Evolutionary conservation across 345 rosid species (phyloP).

Genomic region (Arabis alpina): DNA sequence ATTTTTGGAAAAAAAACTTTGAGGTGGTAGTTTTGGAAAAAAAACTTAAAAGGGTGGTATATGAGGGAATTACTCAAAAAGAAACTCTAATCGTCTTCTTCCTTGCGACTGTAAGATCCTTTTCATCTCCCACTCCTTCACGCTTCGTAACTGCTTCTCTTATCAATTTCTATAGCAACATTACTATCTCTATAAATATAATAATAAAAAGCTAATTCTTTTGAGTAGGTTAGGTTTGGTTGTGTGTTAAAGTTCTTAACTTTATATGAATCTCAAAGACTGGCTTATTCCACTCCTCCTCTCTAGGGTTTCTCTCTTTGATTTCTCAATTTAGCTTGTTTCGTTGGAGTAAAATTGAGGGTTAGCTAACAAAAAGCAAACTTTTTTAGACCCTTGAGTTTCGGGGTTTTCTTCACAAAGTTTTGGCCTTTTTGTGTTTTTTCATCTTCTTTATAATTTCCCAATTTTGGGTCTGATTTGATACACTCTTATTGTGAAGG

Average conservation of each 20-base stretch:
- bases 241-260: conserved; percentile 31
- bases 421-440: background rate
- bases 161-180: conserved; percentile 21
- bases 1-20: too few relatives aligned
- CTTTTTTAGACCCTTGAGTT: conserved; percentile 17
- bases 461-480: conserved; percentile 6
- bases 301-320: conserved; percentile 33
- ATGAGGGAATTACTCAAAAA: too few relatives aligned
- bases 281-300: conserved; percentile 40
- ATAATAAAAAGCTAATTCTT: background rate
- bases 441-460: conserved; percentile 9
- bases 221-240: conserved; percentile 4
- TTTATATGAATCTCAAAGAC: conserved; percentile 43
- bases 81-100: conserved; percentile 5
- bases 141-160: conserved; percentile 22
- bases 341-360: conserved; percentile 22
- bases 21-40: too few relatives aligned
- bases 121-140: conserved; percentile 6
- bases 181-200: background rate
- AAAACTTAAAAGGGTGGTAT: too few relatives aligned
- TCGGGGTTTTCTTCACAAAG: conserved; percentile 31
- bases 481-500: conserved; percentile 6
- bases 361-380: conserved; percentile 24
- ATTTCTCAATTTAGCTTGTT: background rate
- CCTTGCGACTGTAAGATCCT: conserved; percentile 30